These are phyloP conservation scores for Crucibulum cyathiforme DNA, from an alignment of 1,284 basidiomycete species.

Conservation along the genomic window DNA sequence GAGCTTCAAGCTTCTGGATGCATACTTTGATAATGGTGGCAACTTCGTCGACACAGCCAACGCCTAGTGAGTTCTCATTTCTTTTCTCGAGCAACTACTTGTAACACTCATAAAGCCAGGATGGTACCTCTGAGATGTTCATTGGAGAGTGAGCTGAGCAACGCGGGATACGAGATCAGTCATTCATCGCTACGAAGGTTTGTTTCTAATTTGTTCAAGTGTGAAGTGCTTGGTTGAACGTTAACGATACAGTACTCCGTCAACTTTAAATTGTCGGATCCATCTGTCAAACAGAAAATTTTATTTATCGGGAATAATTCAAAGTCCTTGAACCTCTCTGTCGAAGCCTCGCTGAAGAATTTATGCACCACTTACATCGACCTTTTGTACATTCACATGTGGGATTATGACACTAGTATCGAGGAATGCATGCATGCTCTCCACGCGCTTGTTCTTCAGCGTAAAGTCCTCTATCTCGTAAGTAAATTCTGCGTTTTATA, in stretches of 20 bases:
- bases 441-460: conserved; percentile 46
- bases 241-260: conserved; percentile 33
- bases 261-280: conserved; percentile 29
- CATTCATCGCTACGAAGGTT: conserved; percentile 62
- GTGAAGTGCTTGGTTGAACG: not conserved
- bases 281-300: conserved; percentile 37
- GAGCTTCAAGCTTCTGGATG: conserved; percentile 55
- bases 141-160: conserved; percentile 65
- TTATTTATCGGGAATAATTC: conserved; percentile 55
- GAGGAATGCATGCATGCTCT: conserved; percentile 58
- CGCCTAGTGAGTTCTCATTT: conserved; percentile 42
- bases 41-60: conserved; percentile 66
- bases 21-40: conserved; percentile 31
- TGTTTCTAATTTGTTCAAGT: not conserved
- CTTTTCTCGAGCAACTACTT: not conserved
- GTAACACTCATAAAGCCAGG: conserved; percentile 43
- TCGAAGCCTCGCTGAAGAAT: conserved; percentile 54
- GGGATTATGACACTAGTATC: conserved; percentile 52
- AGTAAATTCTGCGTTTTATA: not conserved
- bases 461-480: conserved; percentile 55
- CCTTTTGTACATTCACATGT: conserved; percentile 30
- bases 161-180: conserved; percentile 57
- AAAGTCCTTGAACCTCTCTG: conserved; percentile 45
- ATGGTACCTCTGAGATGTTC: conserved; percentile 55
- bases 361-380: conserved; percentile 58